Conservation (phyloP, 1,139 yeast genomes). For the Geotrichum bryndzae region DNA sequence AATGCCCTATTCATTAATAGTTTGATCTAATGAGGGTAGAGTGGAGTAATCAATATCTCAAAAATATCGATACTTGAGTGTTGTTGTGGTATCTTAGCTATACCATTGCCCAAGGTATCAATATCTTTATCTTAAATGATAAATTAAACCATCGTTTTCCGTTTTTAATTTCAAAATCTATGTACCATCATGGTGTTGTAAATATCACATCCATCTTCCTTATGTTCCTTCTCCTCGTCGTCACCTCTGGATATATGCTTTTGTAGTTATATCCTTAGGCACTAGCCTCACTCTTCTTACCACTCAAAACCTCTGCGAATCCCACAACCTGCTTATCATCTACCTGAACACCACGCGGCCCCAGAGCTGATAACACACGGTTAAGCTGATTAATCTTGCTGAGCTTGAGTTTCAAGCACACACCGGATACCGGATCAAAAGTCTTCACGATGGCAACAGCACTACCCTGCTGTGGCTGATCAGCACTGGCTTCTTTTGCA, state of each 20-base stretch:
- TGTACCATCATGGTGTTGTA: too few relatives aligned
- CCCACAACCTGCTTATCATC: slow-evolving; percentile 16
- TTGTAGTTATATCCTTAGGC: background rate
- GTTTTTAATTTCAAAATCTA: background rate
- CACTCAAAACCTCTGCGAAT: slow-evolving; percentile 17
- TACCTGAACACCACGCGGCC: slow-evolving; percentile 65
- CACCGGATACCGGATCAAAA: slow-evolving; percentile 65
- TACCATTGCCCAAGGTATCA: too few relatives aligned
- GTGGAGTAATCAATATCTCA: too few relatives aligned
- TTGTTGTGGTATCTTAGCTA: too few relatives aligned
- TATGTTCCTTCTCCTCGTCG: too few relatives aligned
- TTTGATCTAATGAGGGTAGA: too few relatives aligned
- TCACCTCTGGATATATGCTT: too few relatives aligned
- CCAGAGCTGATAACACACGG: slow-evolving; percentile 71
- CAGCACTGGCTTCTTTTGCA: background rate
- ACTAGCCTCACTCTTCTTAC: slow-evolving; percentile 9
- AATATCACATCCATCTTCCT: too few relatives aligned
- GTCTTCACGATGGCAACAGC: slow-evolving; percentile 57
- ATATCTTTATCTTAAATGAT: too few relatives aligned
- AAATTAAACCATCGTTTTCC: background rate
- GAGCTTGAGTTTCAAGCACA: slow-evolving; percentile 57
- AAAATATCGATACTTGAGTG: too few relatives aligned
- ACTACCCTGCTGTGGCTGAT: slow-evolving; percentile 20
- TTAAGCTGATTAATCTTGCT: slow-evolving; percentile 70
- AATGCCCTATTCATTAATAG: too few relatives aligned